A percentile compares a stretch with the other conserved stretches of the same genome.
Evolutionary conservation across 192 early-diverging fungal species (phyloP).

Genomic region (Umbelopsis ramanniana): DNA sequence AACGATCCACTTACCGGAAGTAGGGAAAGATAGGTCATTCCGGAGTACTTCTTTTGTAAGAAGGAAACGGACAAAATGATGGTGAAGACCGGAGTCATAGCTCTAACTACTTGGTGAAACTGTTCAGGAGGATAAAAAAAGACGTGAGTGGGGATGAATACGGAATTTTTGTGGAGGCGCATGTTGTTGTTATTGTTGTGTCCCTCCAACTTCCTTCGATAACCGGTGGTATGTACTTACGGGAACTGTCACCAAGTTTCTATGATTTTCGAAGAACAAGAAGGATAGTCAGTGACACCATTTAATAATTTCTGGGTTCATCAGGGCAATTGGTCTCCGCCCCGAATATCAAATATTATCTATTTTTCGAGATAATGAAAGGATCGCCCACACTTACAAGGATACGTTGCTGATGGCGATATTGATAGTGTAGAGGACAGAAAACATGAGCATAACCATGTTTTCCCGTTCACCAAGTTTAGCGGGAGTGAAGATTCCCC

Average conservation of each 20-base stretch:
- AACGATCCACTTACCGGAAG: slow-evolving; percentile 46
- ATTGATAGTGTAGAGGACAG: slow-evolving; percentile 74
- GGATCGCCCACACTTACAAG: slow-evolving; percentile 59
- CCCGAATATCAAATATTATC: neutral
- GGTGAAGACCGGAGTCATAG: slow-evolving; percentile 83
- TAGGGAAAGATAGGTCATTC: slow-evolving; percentile 65
- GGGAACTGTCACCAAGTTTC: slow-evolving; percentile 41
- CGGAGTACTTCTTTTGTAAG: slow-evolving; percentile 56
- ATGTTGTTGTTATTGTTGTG: neutral
- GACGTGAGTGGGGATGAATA: neutral
- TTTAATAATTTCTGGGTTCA: neutral
- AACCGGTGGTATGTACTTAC: slow-evolving; percentile 22
- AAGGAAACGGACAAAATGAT: slow-evolving; percentile 68
- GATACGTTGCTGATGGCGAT: slow-evolving; percentile 75
- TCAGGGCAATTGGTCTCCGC: slow-evolving; percentile 16
- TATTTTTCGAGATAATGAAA: neutral
- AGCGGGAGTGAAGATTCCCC: slow-evolving; percentile 44
- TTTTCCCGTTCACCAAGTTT: slow-evolving; percentile 44
- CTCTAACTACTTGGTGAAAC: slow-evolving; percentile 85
- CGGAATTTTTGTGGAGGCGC: neutral
- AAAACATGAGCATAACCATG: slow-evolving; percentile 61
- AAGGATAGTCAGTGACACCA: slow-evolving; percentile 10
- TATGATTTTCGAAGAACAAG: slow-evolving; percentile 7
- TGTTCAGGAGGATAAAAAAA: slow-evolving; percentile 11
- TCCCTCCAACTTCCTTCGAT: too few species aligned